Evolutionary conservation across 2,329 filamentous ascomycete genomes (phyloP), one percentile per base, ranked within the genome.

Genomic region (Claviceps monticola): DNA sequence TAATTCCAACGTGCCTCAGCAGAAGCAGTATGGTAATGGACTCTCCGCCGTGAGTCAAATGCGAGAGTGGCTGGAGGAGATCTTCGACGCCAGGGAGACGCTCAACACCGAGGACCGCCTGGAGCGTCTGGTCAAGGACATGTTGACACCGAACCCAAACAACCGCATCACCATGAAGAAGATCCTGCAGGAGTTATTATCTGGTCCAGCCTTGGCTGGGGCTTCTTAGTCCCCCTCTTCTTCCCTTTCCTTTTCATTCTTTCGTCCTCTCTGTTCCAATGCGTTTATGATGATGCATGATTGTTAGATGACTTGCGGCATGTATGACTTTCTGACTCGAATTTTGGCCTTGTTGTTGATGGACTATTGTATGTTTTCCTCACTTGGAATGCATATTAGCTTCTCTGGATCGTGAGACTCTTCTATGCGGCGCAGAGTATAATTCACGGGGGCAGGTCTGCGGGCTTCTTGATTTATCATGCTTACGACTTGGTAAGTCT

Each of bases 131-230:
- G 70, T 79, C 16, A 65, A 66, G 52, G 73, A 77, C 38, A 81
- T 80, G 78, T 57, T 81, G 53, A 67, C 67, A 6, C 72, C 75
- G 3, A 72, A 75, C 51, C 75, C 71, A 9, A 63, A 63, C 50
- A 70, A 78, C 50, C 70, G 78, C 34, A 74, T 80, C 56, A 76
- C 73, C 19, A 79, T 77, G 72, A 68, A 69, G n/a, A 69, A 69
- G 44, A 68, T 79, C 23, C 62, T 76, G 53, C 65, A 62, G 53
- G 72, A 76, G 56, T 54, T 78, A 44, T 64, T 68, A 51, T 53
- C 56, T 2, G 66, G 65, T 42, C 60, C 52, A 4, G 48, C 23
- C 41, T 44, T 26, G 50, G 46, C 29, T 26, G 48, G 53, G 3
- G 6, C 21, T 8, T 26, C 14, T n/a, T 26, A 13, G 5, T 26